Evolutionary conservation across 2,329 filamentous ascomycete species (phyloP).

Genomic region (Penicillium frequentans): DNA sequence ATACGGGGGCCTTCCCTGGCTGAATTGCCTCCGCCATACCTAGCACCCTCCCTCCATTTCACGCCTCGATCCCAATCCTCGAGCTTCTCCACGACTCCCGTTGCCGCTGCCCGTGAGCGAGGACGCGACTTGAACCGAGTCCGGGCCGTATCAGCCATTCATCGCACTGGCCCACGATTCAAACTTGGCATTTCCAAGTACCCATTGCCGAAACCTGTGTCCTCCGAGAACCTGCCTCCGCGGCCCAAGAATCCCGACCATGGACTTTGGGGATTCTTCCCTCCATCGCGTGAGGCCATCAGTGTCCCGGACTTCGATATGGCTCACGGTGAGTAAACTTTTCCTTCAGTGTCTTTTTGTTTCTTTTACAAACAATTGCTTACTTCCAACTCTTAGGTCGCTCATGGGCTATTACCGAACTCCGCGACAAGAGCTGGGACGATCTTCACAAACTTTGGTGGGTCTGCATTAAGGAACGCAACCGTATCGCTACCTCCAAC

Average conservation of each 20-base stretch:
- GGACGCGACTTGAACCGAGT: slow-evolving; percentile 74
- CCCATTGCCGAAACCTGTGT: slow-evolving; percentile 70
- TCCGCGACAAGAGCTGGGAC: slow-evolving; percentile 88
- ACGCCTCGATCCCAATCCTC: slow-evolving; percentile 32
- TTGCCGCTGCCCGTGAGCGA: slow-evolving; percentile 51
- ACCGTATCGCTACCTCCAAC: slow-evolving; percentile 77
- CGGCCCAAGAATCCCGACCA: slow-evolving; percentile 68
- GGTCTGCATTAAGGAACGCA: slow-evolving; percentile 87
- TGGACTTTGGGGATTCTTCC: slow-evolving; percentile 92
- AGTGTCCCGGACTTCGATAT: slow-evolving; percentile 69
- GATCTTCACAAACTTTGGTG: slow-evolving; percentile 93
- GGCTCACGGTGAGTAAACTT: slow-evolving; percentile 59
- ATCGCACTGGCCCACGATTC: slow-evolving; percentile 72
- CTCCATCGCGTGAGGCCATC: slow-evolving; percentile 66
- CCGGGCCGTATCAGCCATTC: slow-evolving; percentile 79
- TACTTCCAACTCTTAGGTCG: slow-evolving; percentile 54
- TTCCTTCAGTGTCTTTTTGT: not conserved
- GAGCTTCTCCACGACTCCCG: slow-evolving; percentile 57
- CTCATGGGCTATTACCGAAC: slow-evolving; percentile 79
- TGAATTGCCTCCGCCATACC: slow-evolving; percentile 45
- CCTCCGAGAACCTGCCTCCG: slow-evolving; percentile 51
- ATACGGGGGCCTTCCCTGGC: slow-evolving; percentile 34
- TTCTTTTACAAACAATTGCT: slow-evolving; percentile 1
- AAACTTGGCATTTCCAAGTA: slow-evolving; percentile 72
- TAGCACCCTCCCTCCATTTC: slow-evolving; percentile 44